Evolutionary conservation across 306 rosid species (phyloP).

Genomic region (Lithocarpus polystachyus): DNA sequence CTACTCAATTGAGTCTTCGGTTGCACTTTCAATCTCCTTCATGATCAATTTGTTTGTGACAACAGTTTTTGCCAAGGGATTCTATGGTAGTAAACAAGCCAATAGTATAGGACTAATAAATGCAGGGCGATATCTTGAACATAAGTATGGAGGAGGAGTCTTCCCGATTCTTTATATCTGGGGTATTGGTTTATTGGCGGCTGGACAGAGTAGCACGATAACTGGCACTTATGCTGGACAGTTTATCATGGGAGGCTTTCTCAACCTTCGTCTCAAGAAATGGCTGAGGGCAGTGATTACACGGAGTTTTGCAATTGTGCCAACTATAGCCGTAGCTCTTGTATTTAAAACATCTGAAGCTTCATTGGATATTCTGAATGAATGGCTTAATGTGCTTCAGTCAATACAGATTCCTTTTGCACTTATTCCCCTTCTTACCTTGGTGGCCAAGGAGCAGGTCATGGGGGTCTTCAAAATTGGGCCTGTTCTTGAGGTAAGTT

Average conservation of each 20-base stretch:
- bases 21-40: constrained; percentile 69
- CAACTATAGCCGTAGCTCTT: constrained; percentile 75
- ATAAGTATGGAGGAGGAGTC: constrained; percentile 76
- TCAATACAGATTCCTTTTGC: constrained; percentile 92
- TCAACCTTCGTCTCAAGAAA: constrained; percentile 79
- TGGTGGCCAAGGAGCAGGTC: constrained; percentile 76
- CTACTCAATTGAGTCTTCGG: constrained; percentile 71
- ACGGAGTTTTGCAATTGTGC: constrained; percentile 82
- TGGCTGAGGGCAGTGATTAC: constrained; percentile 90
- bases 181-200: constrained; percentile 89
- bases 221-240: constrained; percentile 94
- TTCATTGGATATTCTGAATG: constrained; percentile 72
- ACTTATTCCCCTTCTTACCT: constrained; percentile 77
- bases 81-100: constrained; percentile 66
- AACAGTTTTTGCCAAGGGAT: constrained; percentile 77
- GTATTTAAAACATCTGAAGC: constrained; percentile 69
- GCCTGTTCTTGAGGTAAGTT: constrained; percentile 64
- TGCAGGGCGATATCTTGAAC: constrained; percentile 82
- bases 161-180: constrained; percentile 86
- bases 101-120: constrained; percentile 71
- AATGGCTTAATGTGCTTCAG: constrained; percentile 94
- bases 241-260: constrained; percentile 96
- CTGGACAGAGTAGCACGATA: constrained; percentile 90
- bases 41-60: constrained; percentile 79
- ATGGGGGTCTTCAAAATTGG: constrained; percentile 87